These are phyloP conservation scores for Umbelopsis sp. DNA, from an alignment of 192 early-diverging fungal species.

Conservation along the genomic window DNA sequence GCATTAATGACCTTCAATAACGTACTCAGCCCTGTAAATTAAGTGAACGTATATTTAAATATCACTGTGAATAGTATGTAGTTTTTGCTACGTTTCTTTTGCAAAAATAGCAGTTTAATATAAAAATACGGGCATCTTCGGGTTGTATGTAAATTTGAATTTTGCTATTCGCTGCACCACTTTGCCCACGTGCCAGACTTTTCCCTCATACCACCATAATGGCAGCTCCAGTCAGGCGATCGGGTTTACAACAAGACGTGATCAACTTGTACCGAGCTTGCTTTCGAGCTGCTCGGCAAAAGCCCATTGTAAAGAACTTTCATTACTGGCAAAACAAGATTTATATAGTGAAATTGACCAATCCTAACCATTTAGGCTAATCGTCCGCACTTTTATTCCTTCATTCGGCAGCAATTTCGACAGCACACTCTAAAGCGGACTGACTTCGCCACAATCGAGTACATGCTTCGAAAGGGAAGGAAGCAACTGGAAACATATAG, in stretches of 20 bases:
- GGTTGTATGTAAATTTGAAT: no score
- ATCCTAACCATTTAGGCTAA: constrained; percentile 46
- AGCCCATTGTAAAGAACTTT: constrained; percentile 56
- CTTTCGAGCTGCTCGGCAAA: constrained; percentile 63
- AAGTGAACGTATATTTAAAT: no score
- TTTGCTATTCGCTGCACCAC: no score
- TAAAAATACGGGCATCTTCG: no score
- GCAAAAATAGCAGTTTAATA: no score
- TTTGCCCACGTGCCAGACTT: neutral
- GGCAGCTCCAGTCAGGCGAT: constrained; percentile 44
- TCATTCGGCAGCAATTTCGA: constrained; percentile 70
- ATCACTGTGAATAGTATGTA: no score
- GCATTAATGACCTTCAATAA: no score
- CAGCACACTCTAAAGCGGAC: constrained; percentile 57
- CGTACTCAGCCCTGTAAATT: no score
- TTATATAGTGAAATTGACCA: neutral
- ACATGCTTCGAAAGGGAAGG: constrained; percentile 65
- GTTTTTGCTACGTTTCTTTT: no score
- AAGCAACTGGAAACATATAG: constrained; percentile 65
- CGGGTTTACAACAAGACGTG: constrained; percentile 69
- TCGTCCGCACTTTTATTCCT: constrained; percentile 64
- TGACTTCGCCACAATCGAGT: constrained; percentile 73
- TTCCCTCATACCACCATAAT: neutral
- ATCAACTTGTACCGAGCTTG: constrained; percentile 71
- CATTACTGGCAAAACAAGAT: neutral